Conservation (phyloP, 139 green algal species). For the Chlamydomonas sp. region DNA sequence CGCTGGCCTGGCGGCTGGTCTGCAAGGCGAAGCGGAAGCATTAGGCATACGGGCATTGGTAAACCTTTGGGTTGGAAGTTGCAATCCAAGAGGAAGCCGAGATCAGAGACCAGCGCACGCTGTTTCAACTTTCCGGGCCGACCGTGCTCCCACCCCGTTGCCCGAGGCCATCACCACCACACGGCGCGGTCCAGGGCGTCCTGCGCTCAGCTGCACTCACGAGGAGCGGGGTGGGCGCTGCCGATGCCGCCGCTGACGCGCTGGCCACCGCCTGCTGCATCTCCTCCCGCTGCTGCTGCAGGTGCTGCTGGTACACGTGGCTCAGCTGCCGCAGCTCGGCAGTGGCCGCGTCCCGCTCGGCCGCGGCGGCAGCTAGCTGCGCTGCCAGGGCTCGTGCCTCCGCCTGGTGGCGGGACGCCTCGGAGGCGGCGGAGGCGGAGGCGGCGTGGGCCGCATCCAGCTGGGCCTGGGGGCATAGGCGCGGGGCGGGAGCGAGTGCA, state of each 20-base stretch:
- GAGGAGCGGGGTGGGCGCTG: background rate
- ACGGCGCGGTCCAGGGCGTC: too few relatives aligned
- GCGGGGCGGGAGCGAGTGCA: background rate
- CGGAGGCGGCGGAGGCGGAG: background rate
- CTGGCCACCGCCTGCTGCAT: constrained; percentile 3
- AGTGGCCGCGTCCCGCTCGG: constrained; percentile 24
- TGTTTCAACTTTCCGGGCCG: too few relatives aligned
- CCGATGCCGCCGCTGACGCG: background rate
- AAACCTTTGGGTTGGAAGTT: too few relatives aligned
- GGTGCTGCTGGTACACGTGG: constrained; percentile 36
- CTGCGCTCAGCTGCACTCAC: background rate
- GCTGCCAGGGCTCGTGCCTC: constrained; percentile 5
- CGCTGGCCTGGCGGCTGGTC: constrained; percentile 18
- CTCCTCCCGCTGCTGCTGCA: constrained; percentile 30
- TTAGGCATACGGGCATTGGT: background rate
- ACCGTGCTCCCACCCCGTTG: too few relatives aligned
- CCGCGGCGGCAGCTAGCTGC: constrained; percentile 13
- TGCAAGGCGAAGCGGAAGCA: background rate
- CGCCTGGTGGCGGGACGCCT: constrained; percentile 6
- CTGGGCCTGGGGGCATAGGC: background rate
- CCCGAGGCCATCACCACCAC: too few relatives aligned
- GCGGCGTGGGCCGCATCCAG: constrained; percentile 17
- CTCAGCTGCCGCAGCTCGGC: constrained; percentile 34
- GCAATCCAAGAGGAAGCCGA: too few relatives aligned
- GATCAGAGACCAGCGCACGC: too few relatives aligned